Conservation (phyloP, 768 basidiomycete species). For the Russula sp. region DNA sequence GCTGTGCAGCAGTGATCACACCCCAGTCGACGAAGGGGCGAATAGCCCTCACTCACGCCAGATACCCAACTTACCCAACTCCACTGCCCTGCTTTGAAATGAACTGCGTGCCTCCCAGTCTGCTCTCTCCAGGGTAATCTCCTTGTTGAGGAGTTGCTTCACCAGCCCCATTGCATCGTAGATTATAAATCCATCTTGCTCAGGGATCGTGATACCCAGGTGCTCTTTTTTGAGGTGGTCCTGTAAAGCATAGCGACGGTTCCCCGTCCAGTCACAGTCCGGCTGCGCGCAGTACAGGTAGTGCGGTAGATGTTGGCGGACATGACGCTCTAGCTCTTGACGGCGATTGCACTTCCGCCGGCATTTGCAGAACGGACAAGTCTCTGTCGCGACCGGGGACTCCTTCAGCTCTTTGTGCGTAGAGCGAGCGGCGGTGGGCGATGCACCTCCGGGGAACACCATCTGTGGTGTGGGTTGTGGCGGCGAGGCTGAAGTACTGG, state of each 20-base stretch:
- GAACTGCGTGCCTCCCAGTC: background rate
- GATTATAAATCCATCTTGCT: background rate
- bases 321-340: slow-evolving; percentile 3
- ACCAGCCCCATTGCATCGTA: background rate
- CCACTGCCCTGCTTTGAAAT: background rate
- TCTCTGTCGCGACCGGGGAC: background rate
- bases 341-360: background rate
- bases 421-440: background rate
- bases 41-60: background rate
- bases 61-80: background rate
- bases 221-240: background rate
- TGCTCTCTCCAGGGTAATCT: background rate
- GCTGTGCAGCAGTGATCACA: background rate
- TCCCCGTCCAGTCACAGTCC: background rate
- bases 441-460: background rate
- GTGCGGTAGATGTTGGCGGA: background rate
- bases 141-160: background rate
- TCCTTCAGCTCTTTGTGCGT: background rate
- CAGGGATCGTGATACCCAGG: background rate
- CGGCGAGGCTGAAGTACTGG: background rate
- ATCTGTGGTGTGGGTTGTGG: background rate
- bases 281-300: background rate
- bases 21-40: background rate
- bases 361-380: background rate
- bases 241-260: background rate